These are phyloP conservation scores for Daldinia loculata DNA, from an alignment of 495 filamentous ascomycete genomes.

Conservation along the genomic window DNA sequence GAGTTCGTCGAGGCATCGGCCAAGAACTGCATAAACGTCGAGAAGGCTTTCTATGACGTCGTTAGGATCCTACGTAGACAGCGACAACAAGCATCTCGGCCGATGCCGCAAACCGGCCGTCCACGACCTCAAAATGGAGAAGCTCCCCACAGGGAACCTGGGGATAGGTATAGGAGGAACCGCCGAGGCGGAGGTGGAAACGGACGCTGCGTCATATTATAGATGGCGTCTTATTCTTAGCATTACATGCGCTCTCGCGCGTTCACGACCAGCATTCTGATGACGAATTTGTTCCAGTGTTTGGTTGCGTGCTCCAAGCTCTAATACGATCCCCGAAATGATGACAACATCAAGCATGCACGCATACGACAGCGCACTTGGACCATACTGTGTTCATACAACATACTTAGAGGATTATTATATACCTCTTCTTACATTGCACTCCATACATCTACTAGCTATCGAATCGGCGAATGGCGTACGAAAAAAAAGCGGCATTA, in stretches of 20 bases:
- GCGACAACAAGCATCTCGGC: constrained; percentile 64
- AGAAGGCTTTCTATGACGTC: constrained; percentile 98
- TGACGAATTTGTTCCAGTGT: constrained; percentile 25
- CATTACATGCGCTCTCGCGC: constrained; percentile 22
- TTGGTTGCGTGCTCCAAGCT: constrained; percentile 11
- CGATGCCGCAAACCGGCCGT: constrained; percentile 44
- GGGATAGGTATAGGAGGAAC: constrained; percentile 31
- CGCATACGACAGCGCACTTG: constrained; percentile 24
- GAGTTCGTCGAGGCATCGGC: constrained; percentile 98
- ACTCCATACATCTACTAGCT: constrained; percentile 48
- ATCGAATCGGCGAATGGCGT: constrained; percentile 49
- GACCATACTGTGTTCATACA: constrained; percentile 40
- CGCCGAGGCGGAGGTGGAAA: constrained; percentile 27
- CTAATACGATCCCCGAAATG: constrained; percentile 4
- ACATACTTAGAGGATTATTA: constrained; percentile 27
- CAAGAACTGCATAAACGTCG: constrained; percentile 99
- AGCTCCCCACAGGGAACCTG: constrained; percentile 29
- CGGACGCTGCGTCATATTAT: constrained; percentile 39
- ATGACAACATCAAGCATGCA: constrained; percentile 20
- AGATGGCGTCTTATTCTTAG: constrained; percentile 18
- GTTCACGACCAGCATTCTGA: constrained; percentile 21
- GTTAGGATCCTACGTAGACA: constrained; percentile 88
- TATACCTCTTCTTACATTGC: constrained; percentile 40
- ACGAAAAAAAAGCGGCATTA: constrained; percentile 52
- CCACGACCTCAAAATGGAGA: constrained; percentile 40